These are phyloP conservation scores for Pestalotiopsis sp. DNA, from an alignment of 2,329 filamentous ascomycete genomes.

Conservation along the genomic window DNA sequence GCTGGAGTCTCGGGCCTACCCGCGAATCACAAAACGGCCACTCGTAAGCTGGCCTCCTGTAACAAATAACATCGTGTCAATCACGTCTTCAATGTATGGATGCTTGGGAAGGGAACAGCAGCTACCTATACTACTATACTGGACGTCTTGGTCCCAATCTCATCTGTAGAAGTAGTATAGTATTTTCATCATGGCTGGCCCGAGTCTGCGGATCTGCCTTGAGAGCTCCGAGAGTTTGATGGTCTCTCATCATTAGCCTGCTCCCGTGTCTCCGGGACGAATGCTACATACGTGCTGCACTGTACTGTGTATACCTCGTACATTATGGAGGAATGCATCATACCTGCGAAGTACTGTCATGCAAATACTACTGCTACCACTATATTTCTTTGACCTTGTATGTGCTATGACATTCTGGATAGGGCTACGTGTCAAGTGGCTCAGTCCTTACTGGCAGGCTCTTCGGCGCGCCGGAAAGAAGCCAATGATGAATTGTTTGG, in stretches of 20 bases:
- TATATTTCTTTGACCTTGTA: not conserved
- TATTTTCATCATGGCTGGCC: not conserved
- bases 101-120: not conserved
- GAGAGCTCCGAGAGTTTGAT: too few relatives aligned
- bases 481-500: not conserved
- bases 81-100: not conserved
- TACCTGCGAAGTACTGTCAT: too few relatives aligned
- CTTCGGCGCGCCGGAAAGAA: not conserved
- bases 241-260: too few relatives aligned
- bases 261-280: not conserved
- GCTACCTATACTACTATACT: not conserved
- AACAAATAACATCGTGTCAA: not conserved
- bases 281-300: not conserved
- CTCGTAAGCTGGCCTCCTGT: not conserved
- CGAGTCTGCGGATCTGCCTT: not conserved
- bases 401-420: not conserved
- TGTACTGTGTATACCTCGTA: too few relatives aligned
- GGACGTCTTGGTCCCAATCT: not conserved
- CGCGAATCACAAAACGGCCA: constrained; percentile 4
- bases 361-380: not conserved
- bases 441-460: not conserved
- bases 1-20: constrained; percentile 1
- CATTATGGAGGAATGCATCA: too few relatives aligned
- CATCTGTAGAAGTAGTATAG: not conserved
- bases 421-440: not conserved